Conservation (phyloP, 345 rosid species). For the Euphorbia lathyris region DNA sequence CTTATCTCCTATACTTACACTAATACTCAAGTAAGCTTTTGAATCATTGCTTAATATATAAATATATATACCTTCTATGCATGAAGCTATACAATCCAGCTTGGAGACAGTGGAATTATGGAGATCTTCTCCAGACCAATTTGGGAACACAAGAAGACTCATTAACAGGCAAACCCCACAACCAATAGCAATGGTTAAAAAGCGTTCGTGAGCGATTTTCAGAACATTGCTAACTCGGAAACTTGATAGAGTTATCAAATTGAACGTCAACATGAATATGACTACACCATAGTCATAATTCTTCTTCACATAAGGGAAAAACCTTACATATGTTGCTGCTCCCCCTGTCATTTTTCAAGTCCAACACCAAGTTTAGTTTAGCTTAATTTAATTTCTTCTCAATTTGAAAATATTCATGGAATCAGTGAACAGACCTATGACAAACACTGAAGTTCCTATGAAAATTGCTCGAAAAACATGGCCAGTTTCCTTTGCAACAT, state of each 20-base stretch:
- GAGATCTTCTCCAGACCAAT: constrained; percentile 89
- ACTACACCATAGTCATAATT: constrained; percentile 86
- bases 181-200: constrained; percentile 70
- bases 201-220: constrained; percentile 58
- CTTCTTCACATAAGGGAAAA: constrained; percentile 77
- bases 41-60: no score
- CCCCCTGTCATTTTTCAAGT: constrained; percentile 43
- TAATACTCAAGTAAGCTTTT: no score
- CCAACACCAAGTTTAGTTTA: no score
- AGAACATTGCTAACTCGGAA: constrained; percentile 58
- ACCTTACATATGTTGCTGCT: constrained; percentile 68
- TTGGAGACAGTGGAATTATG: constrained; percentile 64
- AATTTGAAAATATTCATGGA: neutral
- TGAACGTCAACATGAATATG: constrained; percentile 81
- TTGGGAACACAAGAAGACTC: constrained; percentile 67
- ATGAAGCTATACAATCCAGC: constrained; percentile 70
- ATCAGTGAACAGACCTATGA: constrained; percentile 42
- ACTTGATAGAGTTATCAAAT: constrained; percentile 77
- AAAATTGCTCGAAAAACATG: constrained; percentile 60
- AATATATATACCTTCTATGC: constrained; percentile 62
- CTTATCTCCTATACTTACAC: no score
- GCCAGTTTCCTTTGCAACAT: constrained; percentile 49
- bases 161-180: constrained; percentile 74
- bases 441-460: constrained; percentile 64
- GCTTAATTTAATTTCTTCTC: no score